These are phyloP conservation scores for Cronartium ribicola DNA, from an alignment of 1,284 basidiomycete species.

Conservation along the genomic window DNA sequence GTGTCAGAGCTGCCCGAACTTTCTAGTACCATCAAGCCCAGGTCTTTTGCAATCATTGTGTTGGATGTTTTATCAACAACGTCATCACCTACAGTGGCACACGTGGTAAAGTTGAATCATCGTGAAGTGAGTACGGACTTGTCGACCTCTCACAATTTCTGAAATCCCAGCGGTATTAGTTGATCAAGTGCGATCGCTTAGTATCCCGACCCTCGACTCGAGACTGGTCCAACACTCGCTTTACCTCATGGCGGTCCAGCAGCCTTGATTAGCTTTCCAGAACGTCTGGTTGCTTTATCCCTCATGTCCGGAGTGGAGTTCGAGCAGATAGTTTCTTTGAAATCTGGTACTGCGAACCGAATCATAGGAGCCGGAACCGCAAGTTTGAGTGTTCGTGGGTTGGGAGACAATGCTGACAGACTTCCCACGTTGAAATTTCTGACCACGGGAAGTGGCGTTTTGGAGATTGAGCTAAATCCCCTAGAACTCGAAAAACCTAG, in stretches of 20 bases:
- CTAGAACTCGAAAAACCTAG: constrained; percentile 16
- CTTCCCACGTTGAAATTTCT: constrained; percentile 44
- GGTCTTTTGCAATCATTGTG: constrained; percentile 39
- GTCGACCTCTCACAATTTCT: neutral
- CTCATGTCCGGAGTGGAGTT: constrained; percentile 17
- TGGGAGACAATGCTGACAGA: constrained; percentile 18
- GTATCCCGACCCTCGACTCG: constrained; percentile 47
- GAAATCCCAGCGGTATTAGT: neutral
- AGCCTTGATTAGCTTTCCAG: constrained; percentile 47
- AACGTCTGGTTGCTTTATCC: constrained; percentile 30
- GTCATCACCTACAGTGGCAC: constrained; percentile 19
- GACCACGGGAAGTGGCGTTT: constrained; percentile 40
- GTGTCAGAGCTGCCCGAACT: constrained; percentile 1
- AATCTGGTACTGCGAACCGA: constrained; percentile 16
- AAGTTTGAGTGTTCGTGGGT: constrained; percentile 15
- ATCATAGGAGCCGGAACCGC: constrained; percentile 25
- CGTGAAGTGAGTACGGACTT: constrained; percentile 21
- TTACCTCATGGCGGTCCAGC: constrained; percentile 48
- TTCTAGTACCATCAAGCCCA: constrained; percentile 25
- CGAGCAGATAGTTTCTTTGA: constrained; percentile 33
- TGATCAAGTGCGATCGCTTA: neutral
- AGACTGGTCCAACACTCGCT: constrained; percentile 46
- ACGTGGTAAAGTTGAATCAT: constrained; percentile 30
- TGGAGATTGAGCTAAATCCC: constrained; percentile 36
- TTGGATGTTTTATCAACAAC: constrained; percentile 26